A percentile compares a stretch with the other conserved stretches of the same genome.
Evolutionary conservation across 306 rosid genomes (phyloP).

Genomic region (Aeschynomene evenia): DNA sequence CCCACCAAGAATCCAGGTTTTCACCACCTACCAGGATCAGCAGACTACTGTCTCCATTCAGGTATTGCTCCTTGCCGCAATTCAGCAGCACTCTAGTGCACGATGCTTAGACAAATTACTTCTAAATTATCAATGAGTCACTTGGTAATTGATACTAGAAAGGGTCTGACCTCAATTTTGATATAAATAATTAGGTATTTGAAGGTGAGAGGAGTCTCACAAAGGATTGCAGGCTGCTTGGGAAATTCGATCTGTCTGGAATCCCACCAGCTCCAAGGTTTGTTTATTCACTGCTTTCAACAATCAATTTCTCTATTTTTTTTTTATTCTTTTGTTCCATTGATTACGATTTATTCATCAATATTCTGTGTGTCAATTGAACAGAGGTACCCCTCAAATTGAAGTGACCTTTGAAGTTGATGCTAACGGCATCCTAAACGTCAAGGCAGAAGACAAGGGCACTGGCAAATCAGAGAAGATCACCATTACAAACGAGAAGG

Average conservation of each 20-base stretch:
- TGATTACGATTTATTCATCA: constrained; percentile 19
- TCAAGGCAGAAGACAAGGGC: constrained; percentile 97
- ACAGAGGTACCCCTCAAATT: constrained; percentile 98
- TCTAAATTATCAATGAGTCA: neutral
- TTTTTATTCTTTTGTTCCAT: neutral
- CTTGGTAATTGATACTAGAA: neutral
- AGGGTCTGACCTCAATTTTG: neutral
- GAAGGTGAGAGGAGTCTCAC: constrained; percentile 99
- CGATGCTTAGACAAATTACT: neutral
- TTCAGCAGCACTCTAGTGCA: neutral
- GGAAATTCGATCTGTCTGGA: constrained; percentile 85
- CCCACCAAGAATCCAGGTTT: constrained; percentile 99
- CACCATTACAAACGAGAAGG: constrained; percentile 96
- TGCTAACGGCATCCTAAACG: constrained; percentile 93
- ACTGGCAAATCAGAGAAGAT: constrained; percentile 98
- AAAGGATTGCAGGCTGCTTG: constrained; percentile 95
- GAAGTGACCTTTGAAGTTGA: constrained; percentile 99
- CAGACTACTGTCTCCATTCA: constrained; percentile 98
- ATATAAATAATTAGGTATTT: constrained; percentile 54
- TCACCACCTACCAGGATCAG: constrained; percentile 99
- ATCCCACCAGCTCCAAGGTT: constrained; percentile 99
- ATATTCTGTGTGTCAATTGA: neutral
- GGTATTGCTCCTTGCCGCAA: constrained; percentile 47
- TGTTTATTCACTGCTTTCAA: constrained; percentile 8
- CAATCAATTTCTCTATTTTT: too few species aligned